Base-by-base conservation (phyloP, 495 filamentous ascomycete genomes). In the Mytilinidion resinicola region DNA sequence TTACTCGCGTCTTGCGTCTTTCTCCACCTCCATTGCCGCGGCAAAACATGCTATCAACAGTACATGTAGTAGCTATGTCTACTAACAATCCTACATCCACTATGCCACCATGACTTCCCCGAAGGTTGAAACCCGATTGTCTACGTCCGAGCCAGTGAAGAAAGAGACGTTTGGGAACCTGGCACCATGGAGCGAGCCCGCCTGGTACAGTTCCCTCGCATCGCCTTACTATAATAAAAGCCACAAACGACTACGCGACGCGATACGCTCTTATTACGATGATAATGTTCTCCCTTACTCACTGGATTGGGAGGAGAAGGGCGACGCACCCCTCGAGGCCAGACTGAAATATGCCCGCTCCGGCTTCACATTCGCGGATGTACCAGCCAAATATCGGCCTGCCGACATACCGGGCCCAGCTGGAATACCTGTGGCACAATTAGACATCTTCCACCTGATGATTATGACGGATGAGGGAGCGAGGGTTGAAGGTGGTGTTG, bases 141-240 rank as follows among this genome's bases (percentile, higher is more conserved):
- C 20, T n/a, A 49, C 11, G n/a, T 49, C 46, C 51, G 9, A 19
- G 38, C 17, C 56, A 36, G 33, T 47, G 53, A 64, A 60, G 42
- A 53, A 53, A 38, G 51, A 64, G 19, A 65, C 61, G n/a, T 69
- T 72, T 56, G 69, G 66, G 12, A 66, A 67, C 61, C 46, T 69
- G 14, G 58, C 58, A 4, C 71, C 71, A 15, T 74, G 71, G 71
- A 57, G 51, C 37, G 71, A 74, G 39, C 71, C 71, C 1, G 62
- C 70, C 25, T 72, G 69, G 68, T 67, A 63, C 52, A 69, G 67
- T 50, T 63, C 62, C 38, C 67, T 74, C 43, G 59, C 57, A 1
- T 72, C 70, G 8, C 71, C 71, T 0, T 74, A 74, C 55, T 74
- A 74, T 67, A 71, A 67, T 52, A 65, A 63, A 15, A 64, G 65